A percentile compares a stretch with the other conserved stretches of the same genome.
These are phyloP conservation scores for Phyllostachys edulis DNA, from an alignment of 176 grass and related monocot genomes.

Conservation along the genomic window DNA sequence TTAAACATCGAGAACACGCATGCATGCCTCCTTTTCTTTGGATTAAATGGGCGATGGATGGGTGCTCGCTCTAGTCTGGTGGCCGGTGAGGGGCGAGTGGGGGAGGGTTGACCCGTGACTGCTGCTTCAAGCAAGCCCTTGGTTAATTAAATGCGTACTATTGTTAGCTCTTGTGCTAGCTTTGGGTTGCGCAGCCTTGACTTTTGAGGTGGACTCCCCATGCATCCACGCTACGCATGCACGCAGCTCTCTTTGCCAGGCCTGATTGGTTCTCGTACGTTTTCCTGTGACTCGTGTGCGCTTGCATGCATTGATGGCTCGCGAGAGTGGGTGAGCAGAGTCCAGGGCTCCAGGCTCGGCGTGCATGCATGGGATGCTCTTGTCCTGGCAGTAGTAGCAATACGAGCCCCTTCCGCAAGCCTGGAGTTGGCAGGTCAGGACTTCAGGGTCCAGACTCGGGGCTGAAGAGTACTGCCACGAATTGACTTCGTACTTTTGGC, in stretches of 20 bases:
- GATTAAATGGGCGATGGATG: not conserved
- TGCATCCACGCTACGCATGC: constrained; percentile 11
- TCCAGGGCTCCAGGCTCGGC: not conserved
- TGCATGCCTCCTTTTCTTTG: not conserved
- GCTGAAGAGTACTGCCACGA: no score
- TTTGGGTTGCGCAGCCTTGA: constrained; percentile 24
- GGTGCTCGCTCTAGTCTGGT: constrained; percentile 11
- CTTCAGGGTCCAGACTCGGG: no score
- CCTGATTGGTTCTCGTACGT: constrained; percentile 17
- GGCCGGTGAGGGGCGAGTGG: constrained; percentile 22
- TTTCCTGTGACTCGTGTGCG: constrained; percentile 15
- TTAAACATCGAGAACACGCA: not conserved
- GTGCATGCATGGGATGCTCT: not conserved
- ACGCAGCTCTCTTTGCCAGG: not conserved
- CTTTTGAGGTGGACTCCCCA: constrained; percentile 1
- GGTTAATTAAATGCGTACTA: no score
- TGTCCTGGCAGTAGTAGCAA: not conserved
- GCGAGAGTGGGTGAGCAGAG: not conserved
- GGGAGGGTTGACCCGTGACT: constrained; percentile 26
- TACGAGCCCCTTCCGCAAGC: no score
- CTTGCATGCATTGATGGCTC: constrained; percentile 16
- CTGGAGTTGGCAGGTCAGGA: no score
- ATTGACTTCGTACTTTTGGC: no score
- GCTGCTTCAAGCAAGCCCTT: not conserved
- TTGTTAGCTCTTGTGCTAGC: not conserved